Conservation (phyloP, 2,329 filamentous ascomycete genomes). For the Xylariaceae sp. region DNA sequence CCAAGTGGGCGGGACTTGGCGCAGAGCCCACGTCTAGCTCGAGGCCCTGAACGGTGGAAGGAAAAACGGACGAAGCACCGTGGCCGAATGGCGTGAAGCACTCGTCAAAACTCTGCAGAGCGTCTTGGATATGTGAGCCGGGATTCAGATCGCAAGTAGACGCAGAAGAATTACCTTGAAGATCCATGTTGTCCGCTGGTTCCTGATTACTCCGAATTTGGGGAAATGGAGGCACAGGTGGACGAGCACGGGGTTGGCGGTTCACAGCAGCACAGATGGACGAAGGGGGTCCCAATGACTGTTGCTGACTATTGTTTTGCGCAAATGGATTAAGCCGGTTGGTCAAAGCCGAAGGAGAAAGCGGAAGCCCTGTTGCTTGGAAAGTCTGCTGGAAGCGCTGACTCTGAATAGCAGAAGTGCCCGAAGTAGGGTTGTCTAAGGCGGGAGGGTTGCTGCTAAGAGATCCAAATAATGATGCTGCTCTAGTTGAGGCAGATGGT, state of each 20-base stretch:
- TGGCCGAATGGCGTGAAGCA: conserved; percentile 55
- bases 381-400: conserved; percentile 56
- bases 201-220: conserved; percentile 52
- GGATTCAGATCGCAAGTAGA: background rate
- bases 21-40: conserved; percentile 44
- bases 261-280: conserved; percentile 56
- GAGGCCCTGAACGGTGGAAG: conserved; percentile 48
- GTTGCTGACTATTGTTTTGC: conserved; percentile 40
- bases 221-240: conserved; percentile 67
- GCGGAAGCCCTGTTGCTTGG: conserved; percentile 51
- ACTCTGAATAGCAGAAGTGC: conserved; percentile 46
- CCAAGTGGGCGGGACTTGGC: conserved; percentile 50
- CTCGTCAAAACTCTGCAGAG: conserved; percentile 50
- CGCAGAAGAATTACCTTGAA: conserved; percentile 44
- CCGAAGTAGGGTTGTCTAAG: conserved; percentile 42
- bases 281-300: conserved; percentile 61
- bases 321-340: conserved; percentile 53
- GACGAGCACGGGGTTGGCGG: conserved; percentile 51
- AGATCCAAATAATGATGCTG: conserved; percentile 36
- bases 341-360: conserved; percentile 48
- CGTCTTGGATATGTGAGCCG: conserved; percentile 40
- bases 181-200: conserved; percentile 46
- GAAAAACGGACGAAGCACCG: conserved; percentile 44
- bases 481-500: conserved; percentile 39
- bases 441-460: conserved; percentile 31